Conservation (phyloP, 192 early-diverging fungal species). For the Backusella tarrabulga region DNA sequence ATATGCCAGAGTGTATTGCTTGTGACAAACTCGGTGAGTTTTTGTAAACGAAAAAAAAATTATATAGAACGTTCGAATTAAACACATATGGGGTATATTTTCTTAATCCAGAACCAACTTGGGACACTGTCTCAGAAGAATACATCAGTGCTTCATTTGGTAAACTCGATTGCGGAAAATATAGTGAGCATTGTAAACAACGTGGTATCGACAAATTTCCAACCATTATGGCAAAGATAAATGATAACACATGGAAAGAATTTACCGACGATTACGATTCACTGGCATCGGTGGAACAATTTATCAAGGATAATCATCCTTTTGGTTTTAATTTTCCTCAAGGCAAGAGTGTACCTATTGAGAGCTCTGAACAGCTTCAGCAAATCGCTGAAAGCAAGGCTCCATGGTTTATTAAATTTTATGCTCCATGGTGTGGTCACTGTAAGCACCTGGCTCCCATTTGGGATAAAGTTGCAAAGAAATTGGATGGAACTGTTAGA, state of each 20-base stretch:
- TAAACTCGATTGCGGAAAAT: neutral
- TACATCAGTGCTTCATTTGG: neutral
- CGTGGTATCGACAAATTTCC: neutral
- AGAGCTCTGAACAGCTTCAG: neutral
- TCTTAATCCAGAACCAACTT: neutral
- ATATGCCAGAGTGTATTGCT: neutral
- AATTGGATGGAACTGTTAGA: conserved; percentile 59
- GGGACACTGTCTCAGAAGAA: neutral
- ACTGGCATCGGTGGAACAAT: neutral
- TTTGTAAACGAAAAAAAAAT: neutral
- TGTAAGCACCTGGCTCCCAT: conserved; percentile 83
- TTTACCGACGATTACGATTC: neutral
- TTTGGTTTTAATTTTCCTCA: neutral
- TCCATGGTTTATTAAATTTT: conserved; percentile 84
- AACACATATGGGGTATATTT: neutral
- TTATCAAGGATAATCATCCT: neutral
- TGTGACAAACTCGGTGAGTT: conserved; percentile 1
- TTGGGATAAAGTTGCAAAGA: conserved; percentile 68
- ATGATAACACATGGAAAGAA: neutral
- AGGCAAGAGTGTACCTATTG: neutral
- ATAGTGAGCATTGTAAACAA: neutral
- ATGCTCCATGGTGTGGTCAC: conserved; percentile 88
- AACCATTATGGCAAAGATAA: neutral
- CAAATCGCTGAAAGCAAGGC: neutral
- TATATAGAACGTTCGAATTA: neutral